These are phyloP conservation scores for Aspergillus nomiae DNA, from an alignment of 2,329 filamentous ascomycete genomes.

Conservation along the genomic window DNA sequence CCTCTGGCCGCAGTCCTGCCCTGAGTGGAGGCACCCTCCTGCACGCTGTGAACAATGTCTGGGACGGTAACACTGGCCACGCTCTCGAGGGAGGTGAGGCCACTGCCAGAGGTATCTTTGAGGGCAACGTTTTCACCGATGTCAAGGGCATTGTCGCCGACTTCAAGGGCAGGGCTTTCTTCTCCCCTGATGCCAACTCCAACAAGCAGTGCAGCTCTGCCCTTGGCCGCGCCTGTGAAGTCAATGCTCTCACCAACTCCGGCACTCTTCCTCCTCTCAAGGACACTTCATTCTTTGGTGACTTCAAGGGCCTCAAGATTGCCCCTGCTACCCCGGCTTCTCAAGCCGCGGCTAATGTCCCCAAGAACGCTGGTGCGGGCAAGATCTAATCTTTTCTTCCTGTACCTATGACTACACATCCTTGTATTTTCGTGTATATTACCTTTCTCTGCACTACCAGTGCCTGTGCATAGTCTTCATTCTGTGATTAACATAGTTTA, in stretches of 20 bases:
- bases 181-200: neutral
- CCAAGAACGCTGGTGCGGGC: neutral
- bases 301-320: neutral
- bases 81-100: conserved; percentile 50
- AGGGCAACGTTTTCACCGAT: neutral
- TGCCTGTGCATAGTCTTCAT: neutral
- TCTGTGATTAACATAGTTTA: no score
- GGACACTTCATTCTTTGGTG: neutral
- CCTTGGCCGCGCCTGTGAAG: neutral
- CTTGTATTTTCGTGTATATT: neutral
- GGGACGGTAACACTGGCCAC: conserved; percentile 57
- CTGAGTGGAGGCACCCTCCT: conserved; percentile 58
- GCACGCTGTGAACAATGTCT: conserved; percentile 64
- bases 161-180: neutral
- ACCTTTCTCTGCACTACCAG: neutral
- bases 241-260: neutral
- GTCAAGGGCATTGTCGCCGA: neutral
- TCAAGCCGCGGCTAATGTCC: neutral
- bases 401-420: neutral
- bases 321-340: neutral
- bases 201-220: neutral
- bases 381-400: neutral
- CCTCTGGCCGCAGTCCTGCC: conserved; percentile 60
- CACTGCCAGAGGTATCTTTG: neutral
- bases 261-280: neutral